A percentile compares a stretch with the other conserved stretches of the same genome.
Evolutionary conservation across 2,329 filamentous ascomycete genomes (phyloP).

Genomic region (Nakataea oryzae): DNA sequence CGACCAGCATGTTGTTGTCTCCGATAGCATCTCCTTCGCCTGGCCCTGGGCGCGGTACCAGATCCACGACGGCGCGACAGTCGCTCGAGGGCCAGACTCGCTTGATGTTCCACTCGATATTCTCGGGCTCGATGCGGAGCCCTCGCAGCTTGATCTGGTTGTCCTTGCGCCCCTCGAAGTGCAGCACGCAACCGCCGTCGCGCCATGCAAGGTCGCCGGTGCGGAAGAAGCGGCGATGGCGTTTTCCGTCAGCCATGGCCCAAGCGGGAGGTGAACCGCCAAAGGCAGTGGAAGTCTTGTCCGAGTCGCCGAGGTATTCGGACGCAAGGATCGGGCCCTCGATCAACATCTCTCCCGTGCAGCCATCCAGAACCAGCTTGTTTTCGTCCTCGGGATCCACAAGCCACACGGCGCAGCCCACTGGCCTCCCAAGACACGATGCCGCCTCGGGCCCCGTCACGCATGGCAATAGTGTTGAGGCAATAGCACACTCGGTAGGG

Average conservation of each 20-base stretch:
- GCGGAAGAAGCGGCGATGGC: not conserved
- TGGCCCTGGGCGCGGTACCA: too few species aligned
- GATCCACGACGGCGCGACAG: not conserved
- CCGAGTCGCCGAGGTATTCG: not conserved
- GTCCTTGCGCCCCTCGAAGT: not conserved
- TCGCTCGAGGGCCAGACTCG: not conserved
- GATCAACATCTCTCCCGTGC: not conserved
- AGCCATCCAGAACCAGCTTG: not conserved
- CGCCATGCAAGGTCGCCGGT: not conserved
- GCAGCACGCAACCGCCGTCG: not conserved
- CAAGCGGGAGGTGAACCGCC: not conserved
- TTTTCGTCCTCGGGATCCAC: slow-evolving; percentile 16
- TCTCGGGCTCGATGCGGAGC: not conserved
- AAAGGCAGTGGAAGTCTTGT: not conserved
- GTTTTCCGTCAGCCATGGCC: too few species aligned
- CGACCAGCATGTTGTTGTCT: not conserved
- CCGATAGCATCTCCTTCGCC: too few species aligned
- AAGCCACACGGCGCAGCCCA: slow-evolving; percentile 17
- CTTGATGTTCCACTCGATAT: slow-evolving; percentile 4
- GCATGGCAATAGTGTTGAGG: slow-evolving; percentile 9
- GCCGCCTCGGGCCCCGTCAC: slow-evolving; percentile 8
- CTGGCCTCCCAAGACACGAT: slow-evolving; percentile 11
- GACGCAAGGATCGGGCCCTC: not conserved
- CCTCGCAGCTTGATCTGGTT: slow-evolving; percentile 1
- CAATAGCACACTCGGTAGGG: slow-evolving; percentile 14